phyloP scores from a whole-genome alignment of 257 asterid species.

The Solanum etuberosum region DNA sequence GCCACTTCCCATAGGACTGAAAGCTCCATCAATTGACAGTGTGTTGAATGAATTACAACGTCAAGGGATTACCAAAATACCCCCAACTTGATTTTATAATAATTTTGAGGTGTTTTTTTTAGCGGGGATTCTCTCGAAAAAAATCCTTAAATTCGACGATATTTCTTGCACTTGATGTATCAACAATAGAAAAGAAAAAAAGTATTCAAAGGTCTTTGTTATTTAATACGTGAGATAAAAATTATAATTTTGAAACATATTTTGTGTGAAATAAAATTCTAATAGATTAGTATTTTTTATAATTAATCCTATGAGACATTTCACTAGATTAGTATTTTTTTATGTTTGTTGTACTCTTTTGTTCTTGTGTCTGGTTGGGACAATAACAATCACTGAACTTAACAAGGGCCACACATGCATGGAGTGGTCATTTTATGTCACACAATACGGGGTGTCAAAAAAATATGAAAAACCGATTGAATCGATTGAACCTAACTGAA shows the following conservation, averaged over 20 bases:
- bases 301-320: background rate
- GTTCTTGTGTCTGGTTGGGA: background rate
- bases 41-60: conserved; percentile 76
- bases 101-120: background rate
- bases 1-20: conserved; percentile 85
- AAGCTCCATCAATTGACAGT: conserved; percentile 66
- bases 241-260: background rate
- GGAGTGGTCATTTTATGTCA: background rate
- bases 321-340: background rate
- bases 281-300: background rate
- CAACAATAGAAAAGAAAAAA: background rate
- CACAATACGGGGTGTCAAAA: too few species aligned
- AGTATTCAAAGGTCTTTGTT: background rate
- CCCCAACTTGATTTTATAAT: conserved; percentile 28
- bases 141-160: conserved; percentile 48
- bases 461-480: too few species aligned
- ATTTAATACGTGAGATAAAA: background rate
- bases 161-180: conserved; percentile 13
- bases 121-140: background rate
- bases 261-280: background rate
- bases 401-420: background rate
- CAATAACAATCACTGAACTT: background rate
- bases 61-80: conserved; percentile 68
- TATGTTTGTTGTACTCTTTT: background rate
- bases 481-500: too few species aligned